phyloP scores from a whole-genome alignment of 2,329 filamentous ascomycete species.

The Calonectria naviculata region DNA sequence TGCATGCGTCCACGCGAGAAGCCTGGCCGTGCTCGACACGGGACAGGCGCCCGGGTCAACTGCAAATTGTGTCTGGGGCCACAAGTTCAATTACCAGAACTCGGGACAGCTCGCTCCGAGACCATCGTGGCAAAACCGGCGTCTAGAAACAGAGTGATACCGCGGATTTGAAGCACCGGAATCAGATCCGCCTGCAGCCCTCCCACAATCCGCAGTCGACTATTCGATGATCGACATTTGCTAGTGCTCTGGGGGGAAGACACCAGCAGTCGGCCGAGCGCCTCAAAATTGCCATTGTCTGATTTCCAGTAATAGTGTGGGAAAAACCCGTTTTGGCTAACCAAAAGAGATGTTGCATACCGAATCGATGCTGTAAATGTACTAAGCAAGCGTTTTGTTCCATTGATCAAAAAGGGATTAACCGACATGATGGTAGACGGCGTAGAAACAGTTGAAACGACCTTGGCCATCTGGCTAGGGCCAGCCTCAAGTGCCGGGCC shows the following conservation, averaged over 20 bases:
- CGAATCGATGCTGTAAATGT: background rate
- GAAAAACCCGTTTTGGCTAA: background rate
- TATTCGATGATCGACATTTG: background rate
- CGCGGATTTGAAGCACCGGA: background rate
- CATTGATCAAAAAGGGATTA: background rate
- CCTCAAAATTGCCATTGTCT: background rate
- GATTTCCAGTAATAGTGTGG: background rate
- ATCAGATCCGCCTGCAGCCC: background rate
- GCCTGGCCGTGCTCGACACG: background rate
- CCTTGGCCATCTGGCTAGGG: background rate
- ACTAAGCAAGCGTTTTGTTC: background rate
- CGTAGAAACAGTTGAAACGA: background rate
- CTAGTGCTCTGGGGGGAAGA: background rate
- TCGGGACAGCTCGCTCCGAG: slow-evolving; percentile 14
- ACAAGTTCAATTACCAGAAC: background rate
- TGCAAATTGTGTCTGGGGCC: slow-evolving; percentile 2
- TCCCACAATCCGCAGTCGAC: background rate
- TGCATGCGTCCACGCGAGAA: background rate
- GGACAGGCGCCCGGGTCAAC: background rate
- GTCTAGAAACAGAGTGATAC: background rate
- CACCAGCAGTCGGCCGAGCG: background rate
- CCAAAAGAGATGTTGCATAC: background rate
- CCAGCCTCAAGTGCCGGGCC: background rate
- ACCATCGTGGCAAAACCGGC: background rate
- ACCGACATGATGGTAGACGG: background rate